These are phyloP conservation scores for Dinochytrium kinnereticum DNA, from an alignment of 371 early-diverging fungal species.

Conservation along the genomic window DNA sequence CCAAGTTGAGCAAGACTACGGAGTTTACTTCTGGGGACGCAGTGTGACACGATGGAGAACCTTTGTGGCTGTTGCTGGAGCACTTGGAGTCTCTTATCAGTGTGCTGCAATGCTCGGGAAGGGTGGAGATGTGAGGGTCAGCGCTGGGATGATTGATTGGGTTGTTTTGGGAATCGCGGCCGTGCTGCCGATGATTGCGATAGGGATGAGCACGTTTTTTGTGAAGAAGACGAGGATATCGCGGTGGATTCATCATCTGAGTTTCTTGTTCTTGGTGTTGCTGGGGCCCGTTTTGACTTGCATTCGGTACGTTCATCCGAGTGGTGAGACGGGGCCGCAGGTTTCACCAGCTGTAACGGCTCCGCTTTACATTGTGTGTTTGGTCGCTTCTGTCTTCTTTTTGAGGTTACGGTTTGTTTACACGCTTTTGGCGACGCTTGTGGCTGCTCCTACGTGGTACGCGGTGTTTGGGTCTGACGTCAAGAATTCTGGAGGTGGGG, in stretches of 20 bases:
- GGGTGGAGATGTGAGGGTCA: conserved; percentile 29
- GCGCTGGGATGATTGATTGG: conserved; percentile 24
- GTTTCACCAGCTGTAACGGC: conserved; percentile 38
- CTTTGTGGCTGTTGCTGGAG: conserved; percentile 36
- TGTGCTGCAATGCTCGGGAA: conserved; percentile 27
- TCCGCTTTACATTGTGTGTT: conserved; percentile 48
- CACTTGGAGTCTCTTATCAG: conserved; percentile 27
- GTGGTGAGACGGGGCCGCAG: neutral
- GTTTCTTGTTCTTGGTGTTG: conserved; percentile 32
- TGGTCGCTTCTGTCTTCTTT: conserved; percentile 49
- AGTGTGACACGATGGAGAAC: conserved; percentile 35
- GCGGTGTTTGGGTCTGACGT: conserved; percentile 29
- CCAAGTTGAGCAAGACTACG: conserved; percentile 45
- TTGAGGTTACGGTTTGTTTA: conserved; percentile 48
- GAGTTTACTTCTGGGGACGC: conserved; percentile 47
- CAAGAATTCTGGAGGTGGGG: neutral
- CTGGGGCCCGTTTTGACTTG: conserved; percentile 40
- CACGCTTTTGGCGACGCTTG: conserved; percentile 36
- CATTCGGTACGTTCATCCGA: conserved; percentile 30
- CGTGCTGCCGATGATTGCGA: conserved; percentile 34
- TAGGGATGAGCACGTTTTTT: conserved; percentile 11
- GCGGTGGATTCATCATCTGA: conserved; percentile 33
- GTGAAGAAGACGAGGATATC: conserved; percentile 25
- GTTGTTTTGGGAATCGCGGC: conserved; percentile 33
- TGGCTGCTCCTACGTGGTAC: conserved; percentile 44